Conservation (phyloP, 768 basidiomycete species). For the Russula compacta region DNA sequence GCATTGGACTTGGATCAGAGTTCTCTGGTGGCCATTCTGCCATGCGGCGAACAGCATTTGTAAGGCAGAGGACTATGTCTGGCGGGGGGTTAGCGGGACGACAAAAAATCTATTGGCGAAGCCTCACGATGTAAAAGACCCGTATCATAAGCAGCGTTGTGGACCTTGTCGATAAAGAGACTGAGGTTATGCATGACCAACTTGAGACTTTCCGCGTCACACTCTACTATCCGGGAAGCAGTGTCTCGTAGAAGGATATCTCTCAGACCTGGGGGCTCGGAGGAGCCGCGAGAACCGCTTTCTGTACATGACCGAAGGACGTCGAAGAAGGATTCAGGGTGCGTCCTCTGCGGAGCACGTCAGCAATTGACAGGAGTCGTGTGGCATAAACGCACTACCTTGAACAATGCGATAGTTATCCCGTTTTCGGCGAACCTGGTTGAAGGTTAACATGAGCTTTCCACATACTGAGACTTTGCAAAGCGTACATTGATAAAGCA, state of each 20-base stretch:
- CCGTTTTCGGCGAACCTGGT: slow-evolving; percentile 51
- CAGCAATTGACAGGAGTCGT: not conserved
- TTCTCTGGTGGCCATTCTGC: slow-evolving; percentile 41
- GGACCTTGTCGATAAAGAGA: slow-evolving; percentile 48
- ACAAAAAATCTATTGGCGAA: not conserved
- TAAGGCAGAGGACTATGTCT: slow-evolving; percentile 53
- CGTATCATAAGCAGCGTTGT: slow-evolving; percentile 41
- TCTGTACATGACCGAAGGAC: slow-evolving; percentile 14
- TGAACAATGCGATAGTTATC: slow-evolving; percentile 47
- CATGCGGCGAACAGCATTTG: slow-evolving; percentile 45
- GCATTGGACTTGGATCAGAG: slow-evolving; percentile 49
- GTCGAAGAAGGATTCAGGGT: slow-evolving; percentile 1
- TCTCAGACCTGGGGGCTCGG: slow-evolving; percentile 25
- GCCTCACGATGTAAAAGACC: slow-evolving; percentile 47
- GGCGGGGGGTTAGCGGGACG: not conserved
- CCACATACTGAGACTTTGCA: slow-evolving; percentile 15
- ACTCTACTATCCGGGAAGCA: slow-evolving; percentile 38
- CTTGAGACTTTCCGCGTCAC: slow-evolving; percentile 42
- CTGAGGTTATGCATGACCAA: slow-evolving; percentile 48
- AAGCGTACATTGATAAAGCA: slow-evolving; percentile 41
- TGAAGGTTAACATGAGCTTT: slow-evolving; percentile 3
- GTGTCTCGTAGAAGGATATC: slow-evolving; percentile 31
- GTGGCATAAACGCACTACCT: slow-evolving; percentile 31
- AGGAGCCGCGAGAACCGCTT: not conserved
- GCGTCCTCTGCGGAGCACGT: slow-evolving; percentile 7